Percentiles rank a stretch among this genome's conserved stretches.
These are phyloP conservation scores for Hortiboletus campestris DNA, from an alignment of 768 basidiomycete species.

Conservation along the genomic window DNA sequence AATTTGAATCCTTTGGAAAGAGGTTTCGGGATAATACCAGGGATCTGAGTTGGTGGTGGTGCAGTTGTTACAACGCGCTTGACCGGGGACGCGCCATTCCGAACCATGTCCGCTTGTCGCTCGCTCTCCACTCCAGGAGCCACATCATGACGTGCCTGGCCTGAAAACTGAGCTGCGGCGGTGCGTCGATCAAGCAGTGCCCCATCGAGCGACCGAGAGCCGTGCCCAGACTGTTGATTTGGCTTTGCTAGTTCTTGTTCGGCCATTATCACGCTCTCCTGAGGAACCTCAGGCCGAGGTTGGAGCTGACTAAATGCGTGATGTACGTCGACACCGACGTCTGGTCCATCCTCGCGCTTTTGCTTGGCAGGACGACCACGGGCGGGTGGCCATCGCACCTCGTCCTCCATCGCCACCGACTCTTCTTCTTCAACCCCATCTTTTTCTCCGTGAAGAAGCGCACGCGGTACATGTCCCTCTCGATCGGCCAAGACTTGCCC, in stretches of 20 bases:
- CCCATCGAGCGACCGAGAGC: not conserved
- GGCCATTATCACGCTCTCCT: not conserved
- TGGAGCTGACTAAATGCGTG: constrained; percentile 19
- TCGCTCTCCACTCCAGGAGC: not conserved
- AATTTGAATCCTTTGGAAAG: constrained; percentile 5
- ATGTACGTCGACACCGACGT: not conserved
- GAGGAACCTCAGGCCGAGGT: not conserved
- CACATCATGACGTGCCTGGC: not conserved
- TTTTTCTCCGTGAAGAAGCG: not conserved
- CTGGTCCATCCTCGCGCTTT: not conserved
- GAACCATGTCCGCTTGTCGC: not conserved
- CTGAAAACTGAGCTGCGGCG: not conserved
- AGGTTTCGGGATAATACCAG: not conserved
- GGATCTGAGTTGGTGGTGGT: not conserved
- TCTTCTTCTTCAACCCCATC: not conserved
- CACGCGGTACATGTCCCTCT: constrained; percentile 13
- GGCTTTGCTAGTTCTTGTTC: not conserved
- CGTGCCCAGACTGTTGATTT: too few relatives aligned
- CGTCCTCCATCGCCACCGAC: not conserved
- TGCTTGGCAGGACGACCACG: constrained; percentile 6
- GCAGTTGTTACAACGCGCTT: constrained; percentile 1
- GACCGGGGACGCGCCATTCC: not conserved
- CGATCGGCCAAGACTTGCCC: constrained; percentile 21
- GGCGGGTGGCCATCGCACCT: constrained; percentile 11
- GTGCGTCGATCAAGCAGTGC: not conserved